Conservation (phyloP, 2,329 filamentous ascomycete genomes). For the Epichloe festucae region DNA sequence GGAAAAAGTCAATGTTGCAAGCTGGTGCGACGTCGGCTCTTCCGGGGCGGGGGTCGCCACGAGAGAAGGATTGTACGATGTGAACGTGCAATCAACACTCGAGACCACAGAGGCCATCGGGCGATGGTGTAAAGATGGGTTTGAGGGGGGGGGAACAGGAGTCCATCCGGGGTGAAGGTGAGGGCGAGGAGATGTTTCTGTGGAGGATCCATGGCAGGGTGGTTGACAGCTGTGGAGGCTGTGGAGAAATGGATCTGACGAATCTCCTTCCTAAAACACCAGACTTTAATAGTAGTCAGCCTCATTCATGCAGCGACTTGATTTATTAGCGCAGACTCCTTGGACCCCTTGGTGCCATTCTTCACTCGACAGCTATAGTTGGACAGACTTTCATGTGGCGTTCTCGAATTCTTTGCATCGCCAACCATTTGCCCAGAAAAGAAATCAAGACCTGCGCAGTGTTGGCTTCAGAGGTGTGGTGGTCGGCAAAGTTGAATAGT, state of each 20-base stretch:
- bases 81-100: neutral
- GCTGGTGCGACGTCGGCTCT: constrained; percentile 1
- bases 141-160: too few relatives aligned
- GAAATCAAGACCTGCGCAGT: too few relatives aligned
- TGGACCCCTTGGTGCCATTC: too few relatives aligned
- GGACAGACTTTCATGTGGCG: too few relatives aligned
- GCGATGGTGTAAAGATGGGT: neutral
- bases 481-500: neutral
- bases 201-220: neutral
- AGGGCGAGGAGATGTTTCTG: neutral
- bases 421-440: too few relatives aligned
- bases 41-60: neutral
- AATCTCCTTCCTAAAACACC: neutral
- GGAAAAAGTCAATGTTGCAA: neutral
- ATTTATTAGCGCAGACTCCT: too few relatives aligned
- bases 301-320: too few relatives aligned
- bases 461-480: too few relatives aligned
- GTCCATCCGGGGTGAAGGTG: neutral
- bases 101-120: neutral
- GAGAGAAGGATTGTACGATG: neutral
- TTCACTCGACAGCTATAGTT: too few relatives aligned
- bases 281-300: too few relatives aligned
- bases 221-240: neutral
- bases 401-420: too few relatives aligned
- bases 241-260: neutral